Conservation (phyloP, 345 rosid genomes). For the Gossypium longicalyx region DNA sequence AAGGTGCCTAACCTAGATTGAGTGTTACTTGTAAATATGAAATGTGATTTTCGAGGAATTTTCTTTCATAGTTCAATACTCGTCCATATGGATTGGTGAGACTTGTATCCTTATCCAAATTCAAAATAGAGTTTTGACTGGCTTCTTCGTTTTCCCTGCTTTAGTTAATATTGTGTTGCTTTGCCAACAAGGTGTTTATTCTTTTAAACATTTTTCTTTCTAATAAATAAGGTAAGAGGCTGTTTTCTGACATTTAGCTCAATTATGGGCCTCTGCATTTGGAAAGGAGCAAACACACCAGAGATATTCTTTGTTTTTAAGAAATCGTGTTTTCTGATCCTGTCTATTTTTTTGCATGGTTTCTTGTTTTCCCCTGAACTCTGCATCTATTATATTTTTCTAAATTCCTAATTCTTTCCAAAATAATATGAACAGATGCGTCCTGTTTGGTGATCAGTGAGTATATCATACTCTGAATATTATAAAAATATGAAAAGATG, state of each 20-base stretch:
- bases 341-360: neutral
- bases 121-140: neutral
- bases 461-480: neutral
- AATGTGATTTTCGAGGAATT: slow-evolving; percentile 4
- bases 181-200: neutral
- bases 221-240: neutral
- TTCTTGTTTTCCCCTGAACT: neutral
- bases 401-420: neutral
- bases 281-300: neutral
- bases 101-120: neutral
- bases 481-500: neutral
- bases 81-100: neutral
- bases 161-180: neutral
- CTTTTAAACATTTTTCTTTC: neutral
- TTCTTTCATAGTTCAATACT: slow-evolving; percentile 4
- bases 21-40: neutral
- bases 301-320: neutral
- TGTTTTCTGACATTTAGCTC: neutral
- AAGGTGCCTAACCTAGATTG: slow-evolving; percentile 34
- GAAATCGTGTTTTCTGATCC: neutral
- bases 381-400: neutral
- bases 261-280: neutral
- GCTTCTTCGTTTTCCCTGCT: neutral
- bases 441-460: neutral
- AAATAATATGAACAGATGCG: neutral